phyloP scores from a whole-genome alignment of 2,329 filamentous ascomycete genomes.

The Aspergillus sp. region DNA sequence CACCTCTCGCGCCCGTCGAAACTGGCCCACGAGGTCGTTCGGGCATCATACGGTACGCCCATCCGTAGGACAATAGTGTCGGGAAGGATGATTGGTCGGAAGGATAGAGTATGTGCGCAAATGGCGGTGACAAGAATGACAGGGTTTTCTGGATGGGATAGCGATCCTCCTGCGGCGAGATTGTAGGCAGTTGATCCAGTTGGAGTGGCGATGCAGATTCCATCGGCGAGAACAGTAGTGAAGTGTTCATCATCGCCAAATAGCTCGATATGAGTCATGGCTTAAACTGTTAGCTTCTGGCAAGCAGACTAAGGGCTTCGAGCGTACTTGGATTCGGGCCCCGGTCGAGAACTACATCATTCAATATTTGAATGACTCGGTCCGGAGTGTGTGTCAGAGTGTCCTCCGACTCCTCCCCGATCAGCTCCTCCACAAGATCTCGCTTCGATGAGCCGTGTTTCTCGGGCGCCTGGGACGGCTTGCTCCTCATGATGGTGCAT shows the following conservation, averaged over 20 bases:
- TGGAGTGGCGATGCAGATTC: slow-evolving; percentile 85
- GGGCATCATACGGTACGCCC: slow-evolving; percentile 87
- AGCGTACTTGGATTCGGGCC: slow-evolving; percentile 82
- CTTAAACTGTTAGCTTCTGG: slow-evolving; percentile 34
- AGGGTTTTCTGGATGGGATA: slow-evolving; percentile 93
- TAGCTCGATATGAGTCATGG: slow-evolving; percentile 84
- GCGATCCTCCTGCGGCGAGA: slow-evolving; percentile 83
- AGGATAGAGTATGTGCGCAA: slow-evolving; percentile 88
- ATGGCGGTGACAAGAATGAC: slow-evolving; percentile 92
- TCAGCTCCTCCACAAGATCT: slow-evolving; percentile 80
- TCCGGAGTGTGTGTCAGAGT: slow-evolving; percentile 78
- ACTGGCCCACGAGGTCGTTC: slow-evolving; percentile 89
- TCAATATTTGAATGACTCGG: slow-evolving; percentile 79
- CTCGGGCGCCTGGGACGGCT: slow-evolving; percentile 21
- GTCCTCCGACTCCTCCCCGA: slow-evolving; percentile 76
- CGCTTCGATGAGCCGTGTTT: slow-evolving; percentile 31
- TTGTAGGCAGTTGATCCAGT: slow-evolving; percentile 95
- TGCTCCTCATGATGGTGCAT: slow-evolving; percentile 75
- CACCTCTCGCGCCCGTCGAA: slow-evolving; percentile 88
- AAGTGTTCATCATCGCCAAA: slow-evolving; percentile 95
- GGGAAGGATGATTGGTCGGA: slow-evolving; percentile 90
- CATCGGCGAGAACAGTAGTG: slow-evolving; percentile 86
- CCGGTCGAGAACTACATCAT: slow-evolving; percentile 92
- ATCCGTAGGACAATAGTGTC: slow-evolving; percentile 90
- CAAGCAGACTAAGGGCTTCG: not conserved